Evolutionary conservation across 108 stramenopile genomes (phyloP).

Genomic region (Nitzschia palea): DNA sequence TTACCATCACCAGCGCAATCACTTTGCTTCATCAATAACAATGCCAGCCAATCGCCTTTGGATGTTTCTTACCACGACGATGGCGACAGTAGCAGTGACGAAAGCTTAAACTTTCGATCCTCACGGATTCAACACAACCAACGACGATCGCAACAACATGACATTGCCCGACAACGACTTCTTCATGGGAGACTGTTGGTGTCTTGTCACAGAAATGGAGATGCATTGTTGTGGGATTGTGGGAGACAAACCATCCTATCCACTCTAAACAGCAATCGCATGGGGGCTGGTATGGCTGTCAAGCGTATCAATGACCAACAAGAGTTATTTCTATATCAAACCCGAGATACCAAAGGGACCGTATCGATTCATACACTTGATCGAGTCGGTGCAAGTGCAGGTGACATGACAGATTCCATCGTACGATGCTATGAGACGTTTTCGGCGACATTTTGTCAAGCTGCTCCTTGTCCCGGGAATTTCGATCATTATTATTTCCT

Average conservation of each 20-base stretch:
- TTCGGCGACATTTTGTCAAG: conserved; percentile 74
- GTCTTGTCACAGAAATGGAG: conserved; percentile 44
- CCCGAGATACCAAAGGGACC: conserved; percentile 66
- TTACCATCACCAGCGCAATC: conserved; percentile 20
- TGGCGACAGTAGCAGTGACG: conserved; percentile 21
- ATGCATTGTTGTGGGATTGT: conserved; percentile 45
- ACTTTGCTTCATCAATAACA: conserved; percentile 17
- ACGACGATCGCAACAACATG: neutral
- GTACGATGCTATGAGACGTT: conserved; percentile 31
- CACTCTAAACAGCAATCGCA: conserved; percentile 4
- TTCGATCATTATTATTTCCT: conserved; percentile 37
- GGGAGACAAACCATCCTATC: conserved; percentile 5
- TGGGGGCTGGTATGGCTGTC: conserved; percentile 22
- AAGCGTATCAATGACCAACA: conserved; percentile 6
- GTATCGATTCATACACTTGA: conserved; percentile 70
- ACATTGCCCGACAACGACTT: neutral
- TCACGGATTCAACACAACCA: neutral
- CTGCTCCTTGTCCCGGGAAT: conserved; percentile 52
- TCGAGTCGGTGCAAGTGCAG: conserved; percentile 22
- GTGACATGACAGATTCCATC: conserved; percentile 3
- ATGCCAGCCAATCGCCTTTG: neutral
- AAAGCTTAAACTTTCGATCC: conserved; percentile 28
- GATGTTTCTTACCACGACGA: conserved; percentile 18
- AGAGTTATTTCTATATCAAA: conserved; percentile 56
- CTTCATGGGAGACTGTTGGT: conserved; percentile 22